These are phyloP conservation scores for Pseudopithomyces maydicus DNA, from an alignment of 2,329 filamentous ascomycete species.

Conservation along the genomic window DNA sequence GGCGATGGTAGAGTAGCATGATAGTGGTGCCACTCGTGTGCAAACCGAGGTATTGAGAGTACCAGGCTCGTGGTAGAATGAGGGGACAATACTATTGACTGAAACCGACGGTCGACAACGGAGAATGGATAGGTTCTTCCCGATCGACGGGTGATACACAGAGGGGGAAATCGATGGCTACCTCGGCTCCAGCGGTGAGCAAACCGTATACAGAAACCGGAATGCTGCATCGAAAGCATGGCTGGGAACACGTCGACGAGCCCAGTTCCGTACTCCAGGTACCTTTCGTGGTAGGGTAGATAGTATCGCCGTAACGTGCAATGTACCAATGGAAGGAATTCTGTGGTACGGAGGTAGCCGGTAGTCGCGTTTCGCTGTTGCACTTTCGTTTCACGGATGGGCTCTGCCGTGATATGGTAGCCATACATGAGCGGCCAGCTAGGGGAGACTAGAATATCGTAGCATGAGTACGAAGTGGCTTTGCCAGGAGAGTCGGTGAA, in stretches of 20 bases:
- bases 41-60: background rate
- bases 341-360: background rate
- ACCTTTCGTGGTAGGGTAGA: background rate
- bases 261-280: background rate
- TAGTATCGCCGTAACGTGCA: background rate
- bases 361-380: background rate
- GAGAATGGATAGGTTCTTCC: background rate
- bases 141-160: background rate
- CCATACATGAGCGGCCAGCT: slow-evolving; percentile 1
- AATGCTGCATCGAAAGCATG: background rate
- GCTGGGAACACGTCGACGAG: slow-evolving; percentile 3
- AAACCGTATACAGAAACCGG: background rate
- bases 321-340: background rate
- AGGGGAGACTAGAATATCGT: background rate
- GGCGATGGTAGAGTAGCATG: background rate
- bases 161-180: background rate
- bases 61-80: background rate
- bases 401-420: background rate
- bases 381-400: slow-evolving; percentile 1
- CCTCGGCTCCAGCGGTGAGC: background rate
- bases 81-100: background rate
- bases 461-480: background rate
- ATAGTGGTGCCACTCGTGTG: background rate
- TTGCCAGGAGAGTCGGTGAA: slow-evolving; percentile 8
- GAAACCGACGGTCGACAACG: background rate